A percentile compares a stretch with the other conserved stretches of the same genome.
Evolutionary conservation across 2,329 filamentous ascomycete genomes (phyloP).

Genomic region (Pseudocercospora fuligena): DNA sequence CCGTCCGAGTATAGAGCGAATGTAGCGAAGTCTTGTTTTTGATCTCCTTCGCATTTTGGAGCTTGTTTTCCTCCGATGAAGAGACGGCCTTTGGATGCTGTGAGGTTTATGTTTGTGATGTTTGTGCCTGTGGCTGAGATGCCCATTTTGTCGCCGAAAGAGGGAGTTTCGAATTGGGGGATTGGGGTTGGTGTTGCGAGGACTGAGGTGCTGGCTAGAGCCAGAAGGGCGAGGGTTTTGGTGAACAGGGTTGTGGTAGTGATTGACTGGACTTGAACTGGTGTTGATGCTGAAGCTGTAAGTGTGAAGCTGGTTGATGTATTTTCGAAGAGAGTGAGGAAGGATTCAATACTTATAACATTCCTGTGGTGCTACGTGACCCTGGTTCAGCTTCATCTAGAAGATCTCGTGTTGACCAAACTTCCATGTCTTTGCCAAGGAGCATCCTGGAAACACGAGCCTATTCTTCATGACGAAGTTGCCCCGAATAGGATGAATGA

Average conservation of each 20-base stretch:
- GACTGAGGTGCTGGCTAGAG: neutral
- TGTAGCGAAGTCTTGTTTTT: slow-evolving; percentile 9
- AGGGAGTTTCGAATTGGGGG: neutral
- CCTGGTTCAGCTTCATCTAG: neutral
- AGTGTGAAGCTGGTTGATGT: neutral
- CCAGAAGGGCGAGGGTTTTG: slow-evolving; percentile 8
- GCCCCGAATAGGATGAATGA: neutral
- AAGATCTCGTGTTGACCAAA: slow-evolving; percentile 4
- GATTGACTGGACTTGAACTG: neutral
- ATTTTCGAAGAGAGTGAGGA: neutral
- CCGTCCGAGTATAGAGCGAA: slow-evolving; percentile 17
- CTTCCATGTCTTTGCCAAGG: slow-evolving; percentile 4
- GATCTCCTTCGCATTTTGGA: slow-evolving; percentile 17
- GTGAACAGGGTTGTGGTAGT: neutral
- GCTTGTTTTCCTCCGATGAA: slow-evolving; percentile 27
- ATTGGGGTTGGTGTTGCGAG: neutral
- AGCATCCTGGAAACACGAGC: neutral
- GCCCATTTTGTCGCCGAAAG: slow-evolving; percentile 9
- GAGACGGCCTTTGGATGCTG: slow-evolving; percentile 22
- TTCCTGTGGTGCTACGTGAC: neutral
- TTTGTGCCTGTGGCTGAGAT: neutral
- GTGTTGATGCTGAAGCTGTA: neutral
- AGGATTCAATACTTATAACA: neutral
- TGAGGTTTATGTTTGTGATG: slow-evolving; percentile 25
- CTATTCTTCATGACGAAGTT: slow-evolving; percentile 1